Conservation (phyloP, 2,329 filamentous ascomycete species). For the Endoconidiophora laricicola region DNA sequence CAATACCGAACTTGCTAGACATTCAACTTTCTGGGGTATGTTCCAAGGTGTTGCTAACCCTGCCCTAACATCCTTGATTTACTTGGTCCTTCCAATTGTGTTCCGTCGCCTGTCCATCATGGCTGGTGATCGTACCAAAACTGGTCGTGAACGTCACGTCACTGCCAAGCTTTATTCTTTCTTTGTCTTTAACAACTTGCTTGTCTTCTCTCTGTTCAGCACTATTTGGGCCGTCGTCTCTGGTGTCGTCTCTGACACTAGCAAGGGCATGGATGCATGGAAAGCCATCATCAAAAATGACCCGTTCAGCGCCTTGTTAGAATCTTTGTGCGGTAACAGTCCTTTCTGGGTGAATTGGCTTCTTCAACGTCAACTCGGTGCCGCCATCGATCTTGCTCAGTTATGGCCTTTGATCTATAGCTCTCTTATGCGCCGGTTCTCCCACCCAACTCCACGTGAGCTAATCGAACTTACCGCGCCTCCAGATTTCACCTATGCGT, state of each 20-base stretch:
- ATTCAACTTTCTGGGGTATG: conserved; percentile 61
- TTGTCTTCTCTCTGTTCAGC: conserved; percentile 87
- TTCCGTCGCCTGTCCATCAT: conserved; percentile 74
- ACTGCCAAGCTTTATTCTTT: conserved; percentile 82
- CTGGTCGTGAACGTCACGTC: conserved; percentile 79
- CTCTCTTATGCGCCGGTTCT: conserved; percentile 70
- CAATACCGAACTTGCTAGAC: conserved; percentile 39
- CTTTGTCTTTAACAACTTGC: conserved; percentile 92
- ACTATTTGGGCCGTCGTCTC: conserved; percentile 60
- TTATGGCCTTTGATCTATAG: conserved; percentile 69
- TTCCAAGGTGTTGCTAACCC: conserved; percentile 87
- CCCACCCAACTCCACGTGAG: conserved; percentile 75
- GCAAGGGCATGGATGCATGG: conserved; percentile 45
- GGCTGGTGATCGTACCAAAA: conserved; percentile 82
- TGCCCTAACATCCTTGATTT: conserved; percentile 72
- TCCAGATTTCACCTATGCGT: conserved; percentile 83
- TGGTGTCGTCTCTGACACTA: conserved; percentile 42
- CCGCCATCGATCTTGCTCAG: conserved; percentile 86
- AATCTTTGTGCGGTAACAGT: conserved; percentile 64
- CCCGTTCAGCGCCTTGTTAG: conserved; percentile 48
- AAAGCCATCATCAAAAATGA: conserved; percentile 48
- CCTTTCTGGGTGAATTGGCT: conserved; percentile 92
- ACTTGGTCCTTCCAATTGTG: conserved; percentile 73
- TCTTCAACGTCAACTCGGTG: conserved; percentile 80
- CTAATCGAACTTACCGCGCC: conserved; percentile 87